Evolutionary conservation across 2,329 filamentous ascomycete species (phyloP).

Genomic region (Alternaria dauci): DNA sequence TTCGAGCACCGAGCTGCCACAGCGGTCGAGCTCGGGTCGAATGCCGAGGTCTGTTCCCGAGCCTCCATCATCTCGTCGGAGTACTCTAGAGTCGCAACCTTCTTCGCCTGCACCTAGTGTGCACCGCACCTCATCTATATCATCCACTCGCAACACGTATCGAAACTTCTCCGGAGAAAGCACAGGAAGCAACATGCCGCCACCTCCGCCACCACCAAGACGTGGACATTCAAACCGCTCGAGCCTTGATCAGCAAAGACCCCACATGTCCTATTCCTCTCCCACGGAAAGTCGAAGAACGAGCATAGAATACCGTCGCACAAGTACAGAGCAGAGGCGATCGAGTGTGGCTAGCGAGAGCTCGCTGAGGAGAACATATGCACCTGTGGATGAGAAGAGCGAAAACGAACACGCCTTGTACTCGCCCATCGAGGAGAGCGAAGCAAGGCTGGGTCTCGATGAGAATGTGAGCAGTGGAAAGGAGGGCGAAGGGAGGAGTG

Average conservation of each 20-base stretch:
- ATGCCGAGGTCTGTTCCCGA: constrained; percentile 33
- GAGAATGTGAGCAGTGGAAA: neutral
- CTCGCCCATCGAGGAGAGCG: constrained; percentile 39
- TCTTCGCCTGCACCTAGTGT: constrained; percentile 29
- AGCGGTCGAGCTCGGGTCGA: constrained; percentile 29
- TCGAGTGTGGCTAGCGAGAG: constrained; percentile 46
- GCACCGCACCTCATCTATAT: constrained; percentile 38
- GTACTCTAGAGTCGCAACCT: constrained; percentile 36
- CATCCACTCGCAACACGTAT: constrained; percentile 35
- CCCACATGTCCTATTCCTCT: constrained; percentile 20
- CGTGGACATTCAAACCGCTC: constrained; percentile 45
- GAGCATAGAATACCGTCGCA: constrained; percentile 38
- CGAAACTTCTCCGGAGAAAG: constrained; percentile 42
- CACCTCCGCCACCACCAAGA: constrained; percentile 45
- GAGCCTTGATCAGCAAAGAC: constrained; percentile 44
- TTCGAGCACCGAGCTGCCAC: constrained; percentile 41
- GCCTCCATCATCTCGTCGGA: constrained; percentile 33
- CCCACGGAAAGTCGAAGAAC: constrained; percentile 41
- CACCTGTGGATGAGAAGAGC: constrained; percentile 24
- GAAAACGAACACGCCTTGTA: constrained; percentile 36
- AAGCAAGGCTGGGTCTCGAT: constrained; percentile 23
- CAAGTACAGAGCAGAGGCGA: constrained; percentile 43
- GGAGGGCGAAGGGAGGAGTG: constrained; percentile 17
- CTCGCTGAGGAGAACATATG: constrained; percentile 39
- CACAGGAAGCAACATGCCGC: constrained; percentile 30